A percentile compares a stretch with the other conserved stretches of the same genome.
phyloP scores from a whole-genome alignment of 2,329 filamentous ascomycete genomes.

The Colletotrichum liriopes region DNA sequence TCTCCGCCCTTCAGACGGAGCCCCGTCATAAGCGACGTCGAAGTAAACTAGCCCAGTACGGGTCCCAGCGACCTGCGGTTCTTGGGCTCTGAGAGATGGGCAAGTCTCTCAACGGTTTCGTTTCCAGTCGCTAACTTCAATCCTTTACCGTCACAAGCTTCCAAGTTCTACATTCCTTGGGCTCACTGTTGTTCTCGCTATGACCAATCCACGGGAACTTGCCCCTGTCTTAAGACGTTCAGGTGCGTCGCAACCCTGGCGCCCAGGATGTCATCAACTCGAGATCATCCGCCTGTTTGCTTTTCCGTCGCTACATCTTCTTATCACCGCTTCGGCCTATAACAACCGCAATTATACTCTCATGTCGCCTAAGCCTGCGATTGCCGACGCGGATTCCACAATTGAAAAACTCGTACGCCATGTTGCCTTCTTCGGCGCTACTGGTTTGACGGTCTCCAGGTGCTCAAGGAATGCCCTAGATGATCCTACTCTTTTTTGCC shows the following conservation, averaged over 20 bases:
- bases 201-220: not conserved
- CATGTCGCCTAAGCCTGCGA: not conserved
- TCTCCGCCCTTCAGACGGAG: not conserved
- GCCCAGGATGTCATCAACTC: not conserved
- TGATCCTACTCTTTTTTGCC: constrained; percentile 15
- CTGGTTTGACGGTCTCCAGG: constrained; percentile 15
- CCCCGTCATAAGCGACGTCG: not conserved
- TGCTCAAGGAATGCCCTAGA: constrained; percentile 16
- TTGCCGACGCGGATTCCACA: not conserved
- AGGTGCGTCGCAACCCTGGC: constrained; percentile 7
- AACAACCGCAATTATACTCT: not conserved
- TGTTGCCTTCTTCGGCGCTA: constrained; percentile 36
- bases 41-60: not conserved
- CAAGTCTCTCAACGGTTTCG: not conserved
- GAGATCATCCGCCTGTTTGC: constrained; percentile 3
- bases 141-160: too few relatives aligned
- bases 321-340: constrained; percentile 2
- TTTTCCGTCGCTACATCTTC: not conserved
- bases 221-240: not conserved
- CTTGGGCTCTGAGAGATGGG: too few relatives aligned
- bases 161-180: not conserved
- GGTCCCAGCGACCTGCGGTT: too few relatives aligned
- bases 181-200: not conserved
- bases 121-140: not conserved
- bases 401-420: constrained; percentile 1